These are phyloP conservation scores for Trichoderma harzianum DNA, from an alignment of 2,329 filamentous ascomycete genomes.

Conservation along the genomic window DNA sequence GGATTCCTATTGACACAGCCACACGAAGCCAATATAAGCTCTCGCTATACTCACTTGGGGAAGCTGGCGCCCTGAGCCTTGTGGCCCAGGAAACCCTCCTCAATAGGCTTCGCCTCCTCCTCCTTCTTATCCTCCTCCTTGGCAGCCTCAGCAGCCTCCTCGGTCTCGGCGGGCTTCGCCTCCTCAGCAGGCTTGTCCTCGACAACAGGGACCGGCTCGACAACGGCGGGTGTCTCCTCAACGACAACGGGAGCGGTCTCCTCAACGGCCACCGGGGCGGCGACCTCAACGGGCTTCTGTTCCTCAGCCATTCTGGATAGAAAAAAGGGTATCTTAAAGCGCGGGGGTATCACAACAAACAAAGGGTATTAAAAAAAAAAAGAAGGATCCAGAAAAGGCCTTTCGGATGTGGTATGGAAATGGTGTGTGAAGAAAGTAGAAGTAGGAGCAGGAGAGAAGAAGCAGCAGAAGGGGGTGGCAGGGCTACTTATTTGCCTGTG, in stretches of 20 bases:
- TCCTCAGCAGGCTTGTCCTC: constrained; percentile 42
- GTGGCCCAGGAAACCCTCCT: constrained; percentile 83
- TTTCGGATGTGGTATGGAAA: constrained; percentile 29
- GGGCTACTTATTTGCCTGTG: constrained; percentile 42
- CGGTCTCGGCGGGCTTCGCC: constrained; percentile 33
- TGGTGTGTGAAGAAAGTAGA: constrained; percentile 33
- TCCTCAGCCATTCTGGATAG: constrained; percentile 66
- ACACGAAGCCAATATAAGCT: not conserved
- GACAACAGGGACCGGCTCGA: constrained; percentile 37
- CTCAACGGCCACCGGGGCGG: constrained; percentile 48
- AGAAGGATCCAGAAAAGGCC: constrained; percentile 36
- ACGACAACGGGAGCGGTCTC: constrained; percentile 36
- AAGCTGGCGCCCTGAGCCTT: constrained; percentile 78
- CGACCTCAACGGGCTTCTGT: constrained; percentile 60
- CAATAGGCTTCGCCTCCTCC: constrained; percentile 63
- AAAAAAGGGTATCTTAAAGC: constrained; percentile 40
- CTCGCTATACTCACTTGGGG: constrained; percentile 70
- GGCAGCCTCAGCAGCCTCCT: constrained; percentile 39
- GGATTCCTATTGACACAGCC: not conserved
- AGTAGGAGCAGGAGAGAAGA: constrained; percentile 25
- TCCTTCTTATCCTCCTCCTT: constrained; percentile 45
- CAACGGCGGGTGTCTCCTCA: constrained; percentile 37
- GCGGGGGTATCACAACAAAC: constrained; percentile 51
- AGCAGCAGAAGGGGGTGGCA: constrained; percentile 31
- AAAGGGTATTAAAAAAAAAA: constrained; percentile 41